Conservation (phyloP, 306 rosid genomes). For the Cicer yamashitae region DNA sequence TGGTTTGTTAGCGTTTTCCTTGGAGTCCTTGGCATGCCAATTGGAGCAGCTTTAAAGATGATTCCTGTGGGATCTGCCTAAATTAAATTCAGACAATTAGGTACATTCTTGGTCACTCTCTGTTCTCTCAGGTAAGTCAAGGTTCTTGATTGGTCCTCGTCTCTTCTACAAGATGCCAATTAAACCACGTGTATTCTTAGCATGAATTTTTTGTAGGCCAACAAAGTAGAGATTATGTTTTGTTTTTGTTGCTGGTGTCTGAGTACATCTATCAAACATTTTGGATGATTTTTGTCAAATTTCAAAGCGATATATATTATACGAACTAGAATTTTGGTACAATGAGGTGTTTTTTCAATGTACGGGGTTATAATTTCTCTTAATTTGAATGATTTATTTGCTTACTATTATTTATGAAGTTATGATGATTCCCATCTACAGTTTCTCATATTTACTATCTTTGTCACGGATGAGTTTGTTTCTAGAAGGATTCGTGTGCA, state of each 20-base stretch:
- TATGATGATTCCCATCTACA: constrained; percentile 7
- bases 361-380: constrained; percentile 41
- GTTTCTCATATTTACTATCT: constrained; percentile 5
- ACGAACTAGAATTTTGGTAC: constrained; percentile 34
- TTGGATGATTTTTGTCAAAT: constrained; percentile 38
- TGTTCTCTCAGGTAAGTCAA: constrained; percentile 12
- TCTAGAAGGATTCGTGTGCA: constrained; percentile 32
- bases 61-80: constrained; percentile 67
- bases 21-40: constrained; percentile 93
- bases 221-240: constrained; percentile 36
- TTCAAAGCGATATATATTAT: constrained; percentile 43
- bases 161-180: constrained; percentile 22
- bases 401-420: constrained; percentile 28
- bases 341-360: constrained; percentile 14
- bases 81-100: constrained; percentile 46
- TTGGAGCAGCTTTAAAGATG: constrained; percentile 85
- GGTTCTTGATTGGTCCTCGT: constrained; percentile 35
- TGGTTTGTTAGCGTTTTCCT: constrained; percentile 69
- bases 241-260: constrained; percentile 23
- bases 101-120: constrained; percentile 39
- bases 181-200: constrained; percentile 20
- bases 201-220: constrained; percentile 13
- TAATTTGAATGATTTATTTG: constrained; percentile 20
- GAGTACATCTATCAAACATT: constrained; percentile 20
- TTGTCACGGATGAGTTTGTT: background rate